Evolutionary conservation across 192 early-diverging fungal species (phyloP).

Genomic region (Oehlia diaphana): DNA sequence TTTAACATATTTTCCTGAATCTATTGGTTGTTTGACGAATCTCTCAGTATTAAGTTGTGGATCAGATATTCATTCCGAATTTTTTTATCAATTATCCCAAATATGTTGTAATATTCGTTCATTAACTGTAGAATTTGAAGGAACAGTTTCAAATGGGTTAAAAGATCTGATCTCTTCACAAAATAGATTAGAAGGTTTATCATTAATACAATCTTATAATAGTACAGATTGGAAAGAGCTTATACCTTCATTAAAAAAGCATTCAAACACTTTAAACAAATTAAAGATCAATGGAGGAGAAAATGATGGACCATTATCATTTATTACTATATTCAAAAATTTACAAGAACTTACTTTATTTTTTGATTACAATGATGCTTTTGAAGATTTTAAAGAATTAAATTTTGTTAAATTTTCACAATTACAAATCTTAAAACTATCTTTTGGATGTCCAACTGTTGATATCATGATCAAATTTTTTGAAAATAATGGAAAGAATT

Average conservation of each 20-base stretch:
- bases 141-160: not conserved
- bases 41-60: not conserved
- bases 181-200: not conserved
- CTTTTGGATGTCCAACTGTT: not conserved
- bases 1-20: not conserved
- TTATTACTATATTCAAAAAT: not conserved
- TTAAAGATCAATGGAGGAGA: no score
- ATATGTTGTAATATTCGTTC: not conserved
- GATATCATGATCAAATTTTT: not conserved
- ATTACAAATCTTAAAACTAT: not conserved
- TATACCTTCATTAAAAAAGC: not conserved
- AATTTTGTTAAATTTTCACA: not conserved
- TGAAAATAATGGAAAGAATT: not conserved
- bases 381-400: not conserved
- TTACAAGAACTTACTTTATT: not conserved
- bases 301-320: no score
- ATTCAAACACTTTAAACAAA: not conserved
- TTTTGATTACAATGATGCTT: not conserved
- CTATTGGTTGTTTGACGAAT: not conserved
- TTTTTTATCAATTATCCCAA: not conserved
- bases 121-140: not conserved
- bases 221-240: not conserved
- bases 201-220: not conserved
- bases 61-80: not conserved
- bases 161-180: not conserved